These are phyloP conservation scores for Esteya vermicola DNA, from an alignment of 2,329 filamentous ascomycete species.

Conservation along the genomic window DNA sequence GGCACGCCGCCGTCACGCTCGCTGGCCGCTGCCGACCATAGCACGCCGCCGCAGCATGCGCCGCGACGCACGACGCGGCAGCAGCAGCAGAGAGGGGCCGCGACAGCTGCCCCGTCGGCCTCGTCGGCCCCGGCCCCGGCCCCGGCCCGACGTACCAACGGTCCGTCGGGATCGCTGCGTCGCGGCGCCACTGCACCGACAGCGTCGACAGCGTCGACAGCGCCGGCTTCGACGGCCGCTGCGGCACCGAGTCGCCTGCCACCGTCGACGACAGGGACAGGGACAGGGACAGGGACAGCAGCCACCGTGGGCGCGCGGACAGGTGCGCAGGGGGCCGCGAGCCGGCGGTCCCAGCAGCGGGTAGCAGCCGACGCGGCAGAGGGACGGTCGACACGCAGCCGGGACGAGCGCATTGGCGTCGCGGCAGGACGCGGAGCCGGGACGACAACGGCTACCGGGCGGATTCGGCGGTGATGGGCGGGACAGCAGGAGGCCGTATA, in stretches of 20 bases:
- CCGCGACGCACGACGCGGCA: not conserved
- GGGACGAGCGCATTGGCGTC: conserved; percentile 18
- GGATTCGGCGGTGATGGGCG: not conserved
- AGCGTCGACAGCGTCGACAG: not conserved
- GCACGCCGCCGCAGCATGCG: not conserved
- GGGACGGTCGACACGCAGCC: conserved; percentile 14
- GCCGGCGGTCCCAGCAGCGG: not conserved
- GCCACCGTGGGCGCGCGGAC: too few relatives aligned
- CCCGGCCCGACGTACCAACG: not conserved
- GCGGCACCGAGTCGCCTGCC: conserved; percentile 5
- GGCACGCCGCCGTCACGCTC: not conserved
- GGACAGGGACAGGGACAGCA: not conserved
- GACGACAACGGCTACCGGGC: not conserved
- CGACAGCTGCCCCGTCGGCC: not conserved
- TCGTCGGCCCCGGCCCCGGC: not conserved
- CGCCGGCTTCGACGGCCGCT: not conserved
- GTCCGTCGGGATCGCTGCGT: too few relatives aligned
- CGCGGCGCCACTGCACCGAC: too few relatives aligned
- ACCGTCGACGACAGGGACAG: not conserved
- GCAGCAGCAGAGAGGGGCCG: not conserved
- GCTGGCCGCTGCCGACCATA: not conserved
- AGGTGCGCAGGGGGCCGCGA: too few relatives aligned
- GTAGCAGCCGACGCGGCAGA: conserved; percentile 1
- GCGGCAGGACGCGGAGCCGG: conserved; percentile 3
- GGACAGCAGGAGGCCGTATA: too few relatives aligned